These are phyloP conservation scores for Scleromitrula shiraiana DNA, from an alignment of 2,329 filamentous ascomycete genomes.

Conservation along the genomic window DNA sequence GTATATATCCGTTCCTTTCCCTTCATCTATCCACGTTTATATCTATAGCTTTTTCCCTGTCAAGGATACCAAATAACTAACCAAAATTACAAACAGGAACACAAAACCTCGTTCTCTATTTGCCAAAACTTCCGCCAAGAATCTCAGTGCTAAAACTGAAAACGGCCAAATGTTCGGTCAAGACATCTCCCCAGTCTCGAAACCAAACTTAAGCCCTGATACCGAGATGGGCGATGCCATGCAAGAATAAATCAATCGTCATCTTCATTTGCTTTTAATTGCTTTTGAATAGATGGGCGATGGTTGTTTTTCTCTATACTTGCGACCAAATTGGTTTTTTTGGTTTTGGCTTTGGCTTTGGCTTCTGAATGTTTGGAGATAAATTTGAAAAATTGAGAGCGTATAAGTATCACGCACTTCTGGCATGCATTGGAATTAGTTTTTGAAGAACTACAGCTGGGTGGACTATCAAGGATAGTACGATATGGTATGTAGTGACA, in stretches of 20 bases:
- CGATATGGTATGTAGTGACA: too few species aligned
- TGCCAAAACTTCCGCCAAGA: conserved; percentile 57
- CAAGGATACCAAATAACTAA: too few species aligned
- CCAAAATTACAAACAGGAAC: conserved; percentile 30
- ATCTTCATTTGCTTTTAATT: too few species aligned
- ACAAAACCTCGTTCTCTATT: conserved; percentile 62
- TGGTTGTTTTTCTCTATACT: not conserved
- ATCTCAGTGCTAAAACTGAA: conserved; percentile 32
- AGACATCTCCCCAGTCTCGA: conserved; percentile 3
- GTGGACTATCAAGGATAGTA: conserved; percentile 5
- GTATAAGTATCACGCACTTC: conserved; percentile 8
- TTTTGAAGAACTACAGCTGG: not conserved
- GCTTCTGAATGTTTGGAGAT: not conserved
- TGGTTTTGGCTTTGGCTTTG: not conserved
- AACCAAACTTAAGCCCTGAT: not conserved
- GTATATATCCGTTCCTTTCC: conserved; percentile 33
- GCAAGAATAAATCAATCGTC: conserved; percentile 2
- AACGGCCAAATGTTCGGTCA: conserved; percentile 20
- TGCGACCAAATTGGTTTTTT: not conserved
- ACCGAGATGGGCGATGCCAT: not conserved
- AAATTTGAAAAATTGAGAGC: not conserved
- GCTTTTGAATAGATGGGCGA: not conserved
- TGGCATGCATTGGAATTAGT: not conserved
- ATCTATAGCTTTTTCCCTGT: too few species aligned
- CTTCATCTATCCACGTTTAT: too few species aligned